These are phyloP conservation scores for Stentor roeselii DNA, from an alignment of 73 alveolate genomes.

Conservation along the genomic window DNA sequence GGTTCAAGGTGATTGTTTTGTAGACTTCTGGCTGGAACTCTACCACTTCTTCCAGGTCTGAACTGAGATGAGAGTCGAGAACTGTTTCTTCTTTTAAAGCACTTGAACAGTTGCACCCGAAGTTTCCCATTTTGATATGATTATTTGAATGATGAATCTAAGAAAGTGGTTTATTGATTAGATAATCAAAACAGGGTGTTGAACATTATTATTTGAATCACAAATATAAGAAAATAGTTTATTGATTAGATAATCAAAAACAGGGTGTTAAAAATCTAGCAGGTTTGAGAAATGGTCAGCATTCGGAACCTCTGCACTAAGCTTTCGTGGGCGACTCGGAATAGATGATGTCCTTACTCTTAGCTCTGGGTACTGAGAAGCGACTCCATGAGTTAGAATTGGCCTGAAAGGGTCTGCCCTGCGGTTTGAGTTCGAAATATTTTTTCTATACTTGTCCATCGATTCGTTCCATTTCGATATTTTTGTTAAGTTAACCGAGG, in stretches of 20 bases:
- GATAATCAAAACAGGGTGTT: no score
- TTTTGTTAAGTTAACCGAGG: not conserved
- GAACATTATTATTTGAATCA: no score
- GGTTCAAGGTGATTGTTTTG: not conserved
- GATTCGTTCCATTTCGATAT: not conserved
- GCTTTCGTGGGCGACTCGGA: not conserved
- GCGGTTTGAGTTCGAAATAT: not conserved
- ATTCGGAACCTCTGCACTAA: not conserved
- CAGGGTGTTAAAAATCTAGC: no score
- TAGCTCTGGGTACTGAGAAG: not conserved
- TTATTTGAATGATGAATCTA: not conserved
- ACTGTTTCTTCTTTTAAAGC: not conserved
- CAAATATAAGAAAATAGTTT: no score
- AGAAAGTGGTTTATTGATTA: not conserved
- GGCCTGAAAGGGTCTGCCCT: not conserved
- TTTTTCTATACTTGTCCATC: not conserved
- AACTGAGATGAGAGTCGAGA: not conserved
- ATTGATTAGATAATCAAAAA: no score
- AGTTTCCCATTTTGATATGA: not conserved
- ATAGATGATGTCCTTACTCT: not conserved
- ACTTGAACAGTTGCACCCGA: not conserved
- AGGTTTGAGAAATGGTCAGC: no score
- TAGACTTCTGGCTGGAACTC: not conserved
- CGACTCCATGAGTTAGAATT: not conserved
- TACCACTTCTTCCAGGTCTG: not conserved